Percentiles rank a stretch among this genome's conserved stretches.
phyloP scores from a whole-genome alignment of 1,284 basidiomycete species.

The Anthracocystis walkeri region DNA sequence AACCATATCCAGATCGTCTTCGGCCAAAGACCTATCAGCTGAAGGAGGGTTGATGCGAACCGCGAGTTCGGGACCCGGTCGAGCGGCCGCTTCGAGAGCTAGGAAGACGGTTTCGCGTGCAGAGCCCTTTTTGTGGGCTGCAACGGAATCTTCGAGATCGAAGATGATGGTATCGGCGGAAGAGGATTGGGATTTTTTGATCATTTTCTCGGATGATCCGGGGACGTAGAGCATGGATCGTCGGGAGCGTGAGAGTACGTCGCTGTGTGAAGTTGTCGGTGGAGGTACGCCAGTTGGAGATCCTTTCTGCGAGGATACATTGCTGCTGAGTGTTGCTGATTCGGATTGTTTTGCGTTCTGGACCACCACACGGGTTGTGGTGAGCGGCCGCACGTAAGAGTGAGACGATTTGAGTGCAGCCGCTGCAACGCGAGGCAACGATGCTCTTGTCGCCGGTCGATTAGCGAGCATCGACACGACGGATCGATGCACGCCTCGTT shows the following conservation, averaged over 20 bases:
- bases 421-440: background rate
- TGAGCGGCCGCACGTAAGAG: background rate
- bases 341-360: slow-evolving; percentile 12
- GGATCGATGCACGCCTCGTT: slow-evolving; percentile 12
- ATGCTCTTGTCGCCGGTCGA: background rate
- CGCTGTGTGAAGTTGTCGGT: background rate
- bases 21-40: slow-evolving; percentile 30
- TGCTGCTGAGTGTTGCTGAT: background rate
- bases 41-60: slow-evolving; percentile 68
- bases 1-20: slow-evolving; percentile 63
- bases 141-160: slow-evolving; percentile 67
- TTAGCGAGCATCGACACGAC: slow-evolving; percentile 7
- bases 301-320: background rate
- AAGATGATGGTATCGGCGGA: slow-evolving; percentile 63
- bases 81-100: slow-evolving; percentile 52
- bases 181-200: slow-evolving; percentile 55
- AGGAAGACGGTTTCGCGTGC: slow-evolving; percentile 62
- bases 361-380: background rate
- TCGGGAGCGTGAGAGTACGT: slow-evolving; percentile 31
- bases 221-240: slow-evolving; percentile 65
- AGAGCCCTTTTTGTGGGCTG: slow-evolving; percentile 61
- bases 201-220: slow-evolving; percentile 65
- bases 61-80: slow-evolving; percentile 53
- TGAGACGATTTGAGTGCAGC: background rate
- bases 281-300: background rate